phyloP scores from a whole-genome alignment of 805 yeast genomes.

The Wickerhamiella parazyma region DNA sequence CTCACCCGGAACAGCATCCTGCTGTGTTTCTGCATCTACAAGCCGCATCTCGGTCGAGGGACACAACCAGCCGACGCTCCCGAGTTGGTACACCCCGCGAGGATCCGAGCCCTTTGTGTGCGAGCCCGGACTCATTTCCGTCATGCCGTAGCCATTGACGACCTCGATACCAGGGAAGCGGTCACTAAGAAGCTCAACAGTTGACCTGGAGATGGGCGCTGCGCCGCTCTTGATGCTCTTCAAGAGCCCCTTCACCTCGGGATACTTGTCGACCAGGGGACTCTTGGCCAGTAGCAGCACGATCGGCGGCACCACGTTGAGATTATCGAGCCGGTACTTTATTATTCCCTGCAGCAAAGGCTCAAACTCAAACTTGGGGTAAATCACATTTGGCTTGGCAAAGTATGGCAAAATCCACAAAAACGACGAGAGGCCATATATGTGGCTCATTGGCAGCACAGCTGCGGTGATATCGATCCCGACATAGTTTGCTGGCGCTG shows the following conservation, averaged over 20 bases:
- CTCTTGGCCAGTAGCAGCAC: slow-evolving; percentile 34
- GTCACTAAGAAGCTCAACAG: slow-evolving; percentile 7
- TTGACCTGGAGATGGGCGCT: slow-evolving; percentile 30
- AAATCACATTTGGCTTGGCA: slow-evolving; percentile 19
- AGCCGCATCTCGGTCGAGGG: slow-evolving; percentile 38
- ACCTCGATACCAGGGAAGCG: slow-evolving; percentile 11
- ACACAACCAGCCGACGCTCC: slow-evolving; percentile 31
- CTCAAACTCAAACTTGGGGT: slow-evolving; percentile 25
- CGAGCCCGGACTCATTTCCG: slow-evolving; percentile 20
- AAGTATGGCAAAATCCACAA: slow-evolving; percentile 16
- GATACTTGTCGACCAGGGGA: slow-evolving; percentile 31
- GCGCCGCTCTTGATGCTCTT: slow-evolving; percentile 30
- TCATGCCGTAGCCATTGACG: slow-evolving; percentile 33
- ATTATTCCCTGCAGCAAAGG: slow-evolving; percentile 20
- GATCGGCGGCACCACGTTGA: slow-evolving; percentile 32
- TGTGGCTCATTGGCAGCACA: slow-evolving; percentile 25
- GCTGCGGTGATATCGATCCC: slow-evolving; percentile 23
- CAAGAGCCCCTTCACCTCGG: slow-evolving; percentile 30
- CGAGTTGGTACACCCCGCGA: slow-evolving; percentile 27
- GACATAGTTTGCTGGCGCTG: not conserved
- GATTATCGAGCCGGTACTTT: slow-evolving; percentile 26
- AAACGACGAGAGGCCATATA: slow-evolving; percentile 24
- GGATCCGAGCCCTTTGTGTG: slow-evolving; percentile 4
- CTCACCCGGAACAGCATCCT: slow-evolving; percentile 37
- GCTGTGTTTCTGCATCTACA: slow-evolving; percentile 22